Base-by-base conservation (phyloP, 495 filamentous ascomycete species). In the Aspergillus panamensis region DNA sequence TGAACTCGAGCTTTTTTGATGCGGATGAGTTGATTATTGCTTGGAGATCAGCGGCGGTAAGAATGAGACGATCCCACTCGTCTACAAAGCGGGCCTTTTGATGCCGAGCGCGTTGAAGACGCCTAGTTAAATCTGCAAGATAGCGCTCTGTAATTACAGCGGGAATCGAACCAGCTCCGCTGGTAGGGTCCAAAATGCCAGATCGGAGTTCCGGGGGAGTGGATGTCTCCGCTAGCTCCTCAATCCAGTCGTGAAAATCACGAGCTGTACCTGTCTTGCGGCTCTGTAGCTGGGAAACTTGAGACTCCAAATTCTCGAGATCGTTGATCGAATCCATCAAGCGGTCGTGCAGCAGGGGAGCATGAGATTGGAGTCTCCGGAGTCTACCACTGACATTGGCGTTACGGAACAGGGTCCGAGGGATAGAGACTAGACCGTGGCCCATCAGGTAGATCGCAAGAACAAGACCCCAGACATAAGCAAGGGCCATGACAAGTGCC, bases 361-460 rank as follows among this genome's bases (percentile, higher is more conserved):
- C 94, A 57, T 87, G 81, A 3, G 81, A 73, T 66, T 97, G 92
- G 17, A 96, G 75, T 30, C 86, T 78, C 52, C 84, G 83, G 42
- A 98, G 67, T 48, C 85, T 82, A 47, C 81, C 82, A 65, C 86
- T 87, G 51, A 88, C 80, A 62, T 85, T 88, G 13, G 91, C 85
- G 64, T 88, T 88, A 45, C 85, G 83, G 66, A 92, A 86, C 1
- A 98, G 71, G 16, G 82, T 81, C 62, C 93, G 82, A 6, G 94
- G 94, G 47, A 97, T 88, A 12, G 94, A 87, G 42, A 98, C 94
- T 37, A 97, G 77, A 9, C 94, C 94, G 63, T 98, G 92, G 7
- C 94, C 94, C 94, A 98, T 97, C 19, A 98, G 80, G 66, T 93
- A 96, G 55, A 97, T 96, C 14, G 91, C 94, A 55, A 97, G 77